Conservation (phyloP, 2,329 filamentous ascomycete genomes). For the Ascochyta clinopodiicola region DNA sequence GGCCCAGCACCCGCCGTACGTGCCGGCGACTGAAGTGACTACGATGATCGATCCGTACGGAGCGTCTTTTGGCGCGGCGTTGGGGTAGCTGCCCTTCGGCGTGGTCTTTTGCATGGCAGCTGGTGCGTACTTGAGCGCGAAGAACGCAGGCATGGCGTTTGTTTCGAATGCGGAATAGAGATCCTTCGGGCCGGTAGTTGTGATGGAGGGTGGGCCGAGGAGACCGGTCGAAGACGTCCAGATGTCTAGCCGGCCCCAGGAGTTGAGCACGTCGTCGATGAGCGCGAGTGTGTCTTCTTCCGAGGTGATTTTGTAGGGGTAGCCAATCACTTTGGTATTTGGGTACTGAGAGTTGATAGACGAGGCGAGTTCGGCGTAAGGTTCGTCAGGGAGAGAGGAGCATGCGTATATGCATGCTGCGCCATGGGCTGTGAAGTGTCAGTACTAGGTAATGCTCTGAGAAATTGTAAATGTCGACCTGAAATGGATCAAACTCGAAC, state of each 20-base stretch:
- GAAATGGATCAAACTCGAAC: background rate
- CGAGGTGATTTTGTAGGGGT: constrained; percentile 64
- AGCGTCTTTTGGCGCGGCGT: constrained; percentile 66
- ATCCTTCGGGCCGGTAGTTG: constrained; percentile 62
- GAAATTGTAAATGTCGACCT: background rate
- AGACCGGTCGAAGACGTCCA: constrained; percentile 66
- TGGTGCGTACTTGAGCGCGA: constrained; percentile 69
- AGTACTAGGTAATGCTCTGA: background rate
- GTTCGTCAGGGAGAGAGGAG: constrained; percentile 52
- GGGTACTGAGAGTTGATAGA: constrained; percentile 53
- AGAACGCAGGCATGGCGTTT: constrained; percentile 68
- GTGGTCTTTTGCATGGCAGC: constrained; percentile 68
- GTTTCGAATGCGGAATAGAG: constrained; percentile 66
- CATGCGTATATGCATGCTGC: constrained; percentile 70
- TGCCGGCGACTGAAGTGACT: constrained; percentile 64
- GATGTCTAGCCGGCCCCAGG: constrained; percentile 63
- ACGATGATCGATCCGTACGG: constrained; percentile 69
- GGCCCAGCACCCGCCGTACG: constrained; percentile 65
- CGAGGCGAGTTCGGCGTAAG: constrained; percentile 52
- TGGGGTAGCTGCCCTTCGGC: constrained; percentile 62
- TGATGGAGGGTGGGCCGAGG: constrained; percentile 62
- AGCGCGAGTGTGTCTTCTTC: constrained; percentile 67
- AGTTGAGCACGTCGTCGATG: constrained; percentile 68
- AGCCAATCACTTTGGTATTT: constrained; percentile 67
- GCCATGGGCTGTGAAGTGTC: constrained; percentile 59